These are phyloP conservation scores for Xylaria sp. DNA, from an alignment of 2,329 filamentous ascomycete genomes.

Conservation along the genomic window DNA sequence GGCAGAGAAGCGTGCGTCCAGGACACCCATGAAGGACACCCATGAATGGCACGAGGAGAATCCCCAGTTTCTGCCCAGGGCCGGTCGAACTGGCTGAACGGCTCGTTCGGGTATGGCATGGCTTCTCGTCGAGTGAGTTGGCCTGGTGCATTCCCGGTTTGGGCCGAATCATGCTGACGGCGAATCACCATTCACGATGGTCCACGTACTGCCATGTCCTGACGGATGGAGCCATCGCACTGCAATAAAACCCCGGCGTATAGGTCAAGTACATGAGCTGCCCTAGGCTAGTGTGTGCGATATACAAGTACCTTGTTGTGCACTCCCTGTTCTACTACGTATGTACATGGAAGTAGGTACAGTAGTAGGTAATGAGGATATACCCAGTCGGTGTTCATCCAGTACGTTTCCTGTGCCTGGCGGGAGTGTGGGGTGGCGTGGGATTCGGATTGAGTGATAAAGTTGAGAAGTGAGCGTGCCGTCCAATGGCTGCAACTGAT, in stretches of 20 bases:
- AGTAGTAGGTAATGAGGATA: neutral
- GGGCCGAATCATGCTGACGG: conserved; percentile 30
- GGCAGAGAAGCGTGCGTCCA: conserved; percentile 26
- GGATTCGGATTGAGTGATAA: conserved; percentile 1
- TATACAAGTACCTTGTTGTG: neutral
- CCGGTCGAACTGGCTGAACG: conserved; percentile 27
- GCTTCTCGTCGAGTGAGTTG: conserved; percentile 32
- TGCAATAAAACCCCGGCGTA: conserved; percentile 25
- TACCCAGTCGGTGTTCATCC: neutral
- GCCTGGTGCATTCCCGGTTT: conserved; percentile 28
- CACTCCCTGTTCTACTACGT: neutral
- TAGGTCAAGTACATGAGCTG: neutral
- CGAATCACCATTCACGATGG: conserved; percentile 44
- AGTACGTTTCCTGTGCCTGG: too few relatives aligned
- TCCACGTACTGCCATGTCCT: conserved; percentile 42
- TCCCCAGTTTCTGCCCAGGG: conserved; percentile 20
- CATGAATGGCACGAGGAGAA: conserved; percentile 36
- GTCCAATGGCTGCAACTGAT: conserved; percentile 28
- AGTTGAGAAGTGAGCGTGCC: conserved; percentile 9
- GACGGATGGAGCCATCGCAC: conserved; percentile 31
- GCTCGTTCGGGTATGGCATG: conserved; percentile 16
- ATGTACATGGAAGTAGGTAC: too few relatives aligned
- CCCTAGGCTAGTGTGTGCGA: neutral
- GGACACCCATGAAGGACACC: conserved; percentile 2
- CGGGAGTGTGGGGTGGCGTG: neutral